These are phyloP conservation scores for Neurospora africana DNA, from an alignment of 495 filamentous ascomycete species.

Conservation along the genomic window DNA sequence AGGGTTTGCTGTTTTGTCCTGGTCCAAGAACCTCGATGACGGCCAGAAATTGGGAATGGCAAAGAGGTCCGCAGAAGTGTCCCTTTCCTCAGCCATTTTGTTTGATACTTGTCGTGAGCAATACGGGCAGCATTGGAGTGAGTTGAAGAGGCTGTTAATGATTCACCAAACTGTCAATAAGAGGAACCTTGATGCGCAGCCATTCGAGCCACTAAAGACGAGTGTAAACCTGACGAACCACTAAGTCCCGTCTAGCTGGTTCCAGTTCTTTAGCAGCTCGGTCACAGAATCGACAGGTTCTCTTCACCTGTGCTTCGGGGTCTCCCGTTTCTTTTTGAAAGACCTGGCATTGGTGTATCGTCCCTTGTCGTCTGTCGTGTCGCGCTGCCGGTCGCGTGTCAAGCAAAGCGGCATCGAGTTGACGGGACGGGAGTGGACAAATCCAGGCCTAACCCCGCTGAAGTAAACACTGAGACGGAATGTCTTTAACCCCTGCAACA, in stretches of 20 bases:
- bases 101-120: background rate
- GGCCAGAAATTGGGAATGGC: slow-evolving; percentile 59
- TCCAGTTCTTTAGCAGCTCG: background rate
- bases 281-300: background rate
- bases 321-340: background rate
- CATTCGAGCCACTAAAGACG: background rate
- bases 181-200: background rate
- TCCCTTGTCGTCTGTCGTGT: background rate
- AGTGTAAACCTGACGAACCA: background rate
- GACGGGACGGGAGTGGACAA: background rate
- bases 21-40: slow-evolving; percentile 27
- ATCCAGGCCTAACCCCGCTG: slow-evolving; percentile 1
- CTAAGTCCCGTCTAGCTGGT: background rate
- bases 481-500: background rate
- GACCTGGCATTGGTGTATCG: background rate
- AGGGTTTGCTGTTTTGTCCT: slow-evolving; percentile 9
- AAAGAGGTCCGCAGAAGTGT: slow-evolving; percentile 49
- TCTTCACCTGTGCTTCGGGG: background rate
- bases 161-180: background rate
- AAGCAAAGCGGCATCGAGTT: background rate
- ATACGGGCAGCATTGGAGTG: background rate
- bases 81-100: slow-evolving; percentile 36
- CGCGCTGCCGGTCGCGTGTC: background rate
- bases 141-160: background rate
- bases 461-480: background rate